A percentile compares a stretch with the other conserved stretches of the same genome.
Conservation (phyloP, 495 filamentous ascomycete genomes). For the Chaetomidium leptoderma region DNA sequence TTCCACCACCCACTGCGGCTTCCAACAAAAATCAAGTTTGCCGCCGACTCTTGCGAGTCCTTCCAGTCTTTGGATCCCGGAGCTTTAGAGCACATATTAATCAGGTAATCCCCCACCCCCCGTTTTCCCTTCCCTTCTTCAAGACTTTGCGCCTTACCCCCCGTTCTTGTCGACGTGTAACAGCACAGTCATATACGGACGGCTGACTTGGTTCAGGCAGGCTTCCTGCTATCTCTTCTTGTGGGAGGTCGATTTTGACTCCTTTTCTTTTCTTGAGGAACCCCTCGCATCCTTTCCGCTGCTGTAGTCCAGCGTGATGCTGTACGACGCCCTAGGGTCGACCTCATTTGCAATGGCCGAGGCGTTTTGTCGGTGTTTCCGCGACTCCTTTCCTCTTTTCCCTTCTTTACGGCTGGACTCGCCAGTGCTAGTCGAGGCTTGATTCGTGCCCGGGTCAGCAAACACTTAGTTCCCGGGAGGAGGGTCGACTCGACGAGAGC, state of each 20-base stretch:
- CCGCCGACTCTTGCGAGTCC: constrained; percentile 9
- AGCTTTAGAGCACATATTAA: background rate
- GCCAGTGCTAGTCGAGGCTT: constrained; percentile 4
- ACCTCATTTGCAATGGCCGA: background rate
- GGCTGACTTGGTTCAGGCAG: background rate
- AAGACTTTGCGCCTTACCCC: background rate
- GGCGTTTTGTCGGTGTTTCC: constrained; percentile 13
- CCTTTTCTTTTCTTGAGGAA: constrained; percentile 7
- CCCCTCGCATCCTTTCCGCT: constrained; percentile 15
- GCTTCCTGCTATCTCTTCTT: constrained; percentile 6
- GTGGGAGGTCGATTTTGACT: background rate
- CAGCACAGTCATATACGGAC: background rate
- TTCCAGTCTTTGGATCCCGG: constrained; percentile 6
- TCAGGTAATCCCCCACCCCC: background rate
- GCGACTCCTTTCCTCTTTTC: constrained; percentile 16
- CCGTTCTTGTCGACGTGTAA: background rate
- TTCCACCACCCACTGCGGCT: no score
- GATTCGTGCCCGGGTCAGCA: no score
- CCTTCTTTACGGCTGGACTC: constrained; percentile 11
- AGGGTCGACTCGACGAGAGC: no score
- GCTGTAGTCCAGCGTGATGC: constrained; percentile 26
- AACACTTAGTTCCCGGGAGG: background rate
- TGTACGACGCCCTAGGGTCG: constrained; percentile 15
- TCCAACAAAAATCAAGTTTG: background rate
- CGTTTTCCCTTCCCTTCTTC: background rate